Base-by-base conservation (phyloP, 2,329 filamentous ascomycete species). In the Fusarium redolens region DNA sequence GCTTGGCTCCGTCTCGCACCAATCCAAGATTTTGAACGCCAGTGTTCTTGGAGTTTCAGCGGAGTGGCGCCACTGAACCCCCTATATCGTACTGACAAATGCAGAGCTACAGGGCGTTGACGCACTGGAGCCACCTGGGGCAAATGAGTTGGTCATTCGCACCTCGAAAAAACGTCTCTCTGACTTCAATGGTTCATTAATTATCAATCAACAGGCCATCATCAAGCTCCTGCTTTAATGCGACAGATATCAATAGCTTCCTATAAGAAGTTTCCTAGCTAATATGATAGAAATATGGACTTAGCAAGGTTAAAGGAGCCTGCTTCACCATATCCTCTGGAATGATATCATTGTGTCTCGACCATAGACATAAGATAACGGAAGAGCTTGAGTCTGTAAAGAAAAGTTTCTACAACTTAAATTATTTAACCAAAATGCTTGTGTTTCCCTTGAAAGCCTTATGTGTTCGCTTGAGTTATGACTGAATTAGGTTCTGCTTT, bases 21-120 rank as follows among this genome's bases (percentile, higher is more conserved):
- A 48, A 50, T 37, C 43, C 55, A 48, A 54, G 50, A 44, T 70
- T 72, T 75, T 68, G 67, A 61, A 33, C 54, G 61, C 63, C 61
- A 51, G 56, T 50, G 33, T 28, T 38, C 41, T 43, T 57, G 44
- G 33, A 37, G 40, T 52, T 72, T 67, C 65, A 62, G 68, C 59
- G 74, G 60, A 15, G 22, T 28, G 4, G 20, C 40, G 52, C 70
- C 68, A 66, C 68, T 58, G 25, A 50, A 44, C 22, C 58, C 52
- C 61, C 71, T 73, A 30, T 61, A 73, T 56, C 43, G 41, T 50
- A 66, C 45, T 57, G 51, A 38, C 37, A 50, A 65, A 58, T 54
- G 48, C 35, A 44, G 18, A 17, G 20, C 44, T 73, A 64, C 58
- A 73, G 69, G 47, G 64, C 60, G 18, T 17, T 11, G 31, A 20